Percentiles rank a stretch among this genome's conserved stretches.
These are phyloP conservation scores for Lasiosphaeria ovina DNA, from an alignment of 495 filamentous ascomycete genomes.

Conservation along the genomic window DNA sequence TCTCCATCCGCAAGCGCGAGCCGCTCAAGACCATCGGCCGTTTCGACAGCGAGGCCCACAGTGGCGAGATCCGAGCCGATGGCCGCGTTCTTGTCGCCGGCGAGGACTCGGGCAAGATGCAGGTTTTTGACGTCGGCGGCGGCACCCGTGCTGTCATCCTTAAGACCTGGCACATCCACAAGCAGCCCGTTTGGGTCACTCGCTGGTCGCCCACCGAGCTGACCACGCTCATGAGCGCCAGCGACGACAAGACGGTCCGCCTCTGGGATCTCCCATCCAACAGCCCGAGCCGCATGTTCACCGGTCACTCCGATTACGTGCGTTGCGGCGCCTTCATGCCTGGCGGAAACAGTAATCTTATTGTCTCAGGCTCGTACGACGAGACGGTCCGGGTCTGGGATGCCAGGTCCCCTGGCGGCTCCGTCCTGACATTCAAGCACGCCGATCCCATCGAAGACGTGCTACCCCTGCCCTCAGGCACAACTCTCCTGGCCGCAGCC, in stretches of 20 bases:
- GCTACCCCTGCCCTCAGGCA: constrained; percentile 79
- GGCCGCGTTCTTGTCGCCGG: constrained; percentile 86
- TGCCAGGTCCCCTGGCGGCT: constrained; percentile 62
- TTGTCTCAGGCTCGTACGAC: constrained; percentile 91
- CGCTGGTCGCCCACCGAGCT: constrained; percentile 84
- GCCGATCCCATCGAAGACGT: constrained; percentile 80
- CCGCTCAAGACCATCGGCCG: constrained; percentile 86
- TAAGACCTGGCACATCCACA: constrained; percentile 94
- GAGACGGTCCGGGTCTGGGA: constrained; percentile 93
- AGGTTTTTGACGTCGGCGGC: constrained; percentile 81
- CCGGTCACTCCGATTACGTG: constrained; percentile 93
- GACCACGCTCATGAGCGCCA: constrained; percentile 77
- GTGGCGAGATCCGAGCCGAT: constrained; percentile 82
- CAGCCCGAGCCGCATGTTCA: constrained; percentile 68
- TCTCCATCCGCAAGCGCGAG: constrained; percentile 83
- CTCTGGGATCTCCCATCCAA: constrained; percentile 90
- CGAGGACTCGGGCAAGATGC: constrained; percentile 84
- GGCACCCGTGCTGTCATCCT: constrained; percentile 75
- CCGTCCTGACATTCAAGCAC: constrained; percentile 92
- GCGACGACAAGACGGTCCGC: constrained; percentile 88
- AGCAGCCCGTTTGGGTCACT: constrained; percentile 89
- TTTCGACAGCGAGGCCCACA: constrained; percentile 84
- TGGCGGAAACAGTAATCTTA: constrained; percentile 65
- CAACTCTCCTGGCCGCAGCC: constrained; percentile 78
- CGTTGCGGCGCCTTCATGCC: constrained; percentile 83